Evolutionary conservation across 2,329 filamentous ascomycete species (phyloP), one percentile per base, ranked within the genome.

Genomic region (Alternaria atra): DNA sequence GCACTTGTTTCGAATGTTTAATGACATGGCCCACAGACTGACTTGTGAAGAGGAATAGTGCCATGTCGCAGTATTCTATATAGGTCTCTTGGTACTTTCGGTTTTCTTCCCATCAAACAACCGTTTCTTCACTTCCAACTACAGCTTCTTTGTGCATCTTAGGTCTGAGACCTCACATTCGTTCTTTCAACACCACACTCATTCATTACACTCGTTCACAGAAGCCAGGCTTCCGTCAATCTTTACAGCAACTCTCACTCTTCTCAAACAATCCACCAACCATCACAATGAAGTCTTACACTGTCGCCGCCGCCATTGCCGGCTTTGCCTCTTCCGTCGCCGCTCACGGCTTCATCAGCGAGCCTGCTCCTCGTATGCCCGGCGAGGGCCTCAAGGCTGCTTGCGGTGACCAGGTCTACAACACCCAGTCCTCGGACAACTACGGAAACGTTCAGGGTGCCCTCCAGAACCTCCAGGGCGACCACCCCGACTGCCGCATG

Each of bases 391-490:
- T 86, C 80, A 70, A 80, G 62, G 73, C 80, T 13, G 82, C 84
- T 56, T 88, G 86, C 66, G 85, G 86, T 56, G 70, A 82, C 63
- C 85, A 87, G 75, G 81, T 86, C 69, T 82, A 80, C 77, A 81
- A 81, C 79, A 84, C 84, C 77, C 83, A 86, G 77, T 64, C 66
- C 35, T 79, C 83, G 15, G 85, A 87, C 80, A 80, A 82, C 73
- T 84, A 84, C 74, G 85, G 85, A 67, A 88, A 87, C 74, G 77
- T 88, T 65, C 86, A 88, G 75, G 82, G 82, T 58, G 79, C 85
- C 65, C 79, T 85, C 43, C 84, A 86, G 72, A 79, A 83, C 81
- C 71, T 73, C 56, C 58, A 73, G 61, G 70, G 70, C 32, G 68
- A 73, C 64, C 83, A 86, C 75, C 68, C 68, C 58, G 84, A 85